Percentiles rank a stretch among this genome's conserved stretches.
Conservation (phyloP, 2,329 filamentous ascomycete genomes). For the Didymella arachidicola region DNA sequence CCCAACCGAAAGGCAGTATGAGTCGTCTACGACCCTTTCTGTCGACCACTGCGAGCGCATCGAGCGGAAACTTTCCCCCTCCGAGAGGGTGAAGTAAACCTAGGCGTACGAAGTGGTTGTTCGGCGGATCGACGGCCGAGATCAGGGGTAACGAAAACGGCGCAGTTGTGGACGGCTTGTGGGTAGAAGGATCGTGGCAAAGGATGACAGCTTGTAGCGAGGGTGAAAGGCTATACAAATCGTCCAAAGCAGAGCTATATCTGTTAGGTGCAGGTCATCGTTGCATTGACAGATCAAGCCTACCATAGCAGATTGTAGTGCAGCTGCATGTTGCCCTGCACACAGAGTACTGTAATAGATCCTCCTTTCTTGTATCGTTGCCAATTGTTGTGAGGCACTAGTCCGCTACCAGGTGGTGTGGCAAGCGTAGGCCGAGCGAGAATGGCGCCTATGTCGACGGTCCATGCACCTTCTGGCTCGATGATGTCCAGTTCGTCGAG, state of each 20-base stretch:
- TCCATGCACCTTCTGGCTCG: constrained; percentile 41
- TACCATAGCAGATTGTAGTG: constrained; percentile 50
- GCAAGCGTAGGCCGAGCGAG: constrained; percentile 39
- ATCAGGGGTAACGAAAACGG: constrained; percentile 43
- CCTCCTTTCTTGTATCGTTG: constrained; percentile 27
- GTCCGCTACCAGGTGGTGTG: constrained; percentile 21
- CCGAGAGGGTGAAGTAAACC: constrained; percentile 56
- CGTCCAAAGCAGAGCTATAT: constrained; percentile 38
- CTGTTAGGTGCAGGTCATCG: constrained; percentile 6
- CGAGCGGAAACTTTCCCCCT: constrained; percentile 53
- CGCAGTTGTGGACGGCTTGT: constrained; percentile 35
- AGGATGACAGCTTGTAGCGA: constrained; percentile 46
- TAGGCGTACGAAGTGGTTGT: constrained; percentile 51
- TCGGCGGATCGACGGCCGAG: constrained; percentile 41
- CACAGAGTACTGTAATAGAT: constrained; percentile 42
- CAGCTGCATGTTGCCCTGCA: constrained; percentile 45
- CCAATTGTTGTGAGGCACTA: constrained; percentile 41
- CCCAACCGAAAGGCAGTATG: constrained; percentile 57
- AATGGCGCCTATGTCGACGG: constrained; percentile 42
- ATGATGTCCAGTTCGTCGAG: constrained; percentile 47
- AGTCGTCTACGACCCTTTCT: constrained; percentile 47
- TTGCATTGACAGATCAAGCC: not conserved
- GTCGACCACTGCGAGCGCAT: constrained; percentile 56
- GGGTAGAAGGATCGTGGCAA: constrained; percentile 45
- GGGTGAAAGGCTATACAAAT: constrained; percentile 44